These are phyloP conservation scores for Sicyos edulis DNA, from an alignment of 306 rosid species.

Conservation along the genomic window DNA sequence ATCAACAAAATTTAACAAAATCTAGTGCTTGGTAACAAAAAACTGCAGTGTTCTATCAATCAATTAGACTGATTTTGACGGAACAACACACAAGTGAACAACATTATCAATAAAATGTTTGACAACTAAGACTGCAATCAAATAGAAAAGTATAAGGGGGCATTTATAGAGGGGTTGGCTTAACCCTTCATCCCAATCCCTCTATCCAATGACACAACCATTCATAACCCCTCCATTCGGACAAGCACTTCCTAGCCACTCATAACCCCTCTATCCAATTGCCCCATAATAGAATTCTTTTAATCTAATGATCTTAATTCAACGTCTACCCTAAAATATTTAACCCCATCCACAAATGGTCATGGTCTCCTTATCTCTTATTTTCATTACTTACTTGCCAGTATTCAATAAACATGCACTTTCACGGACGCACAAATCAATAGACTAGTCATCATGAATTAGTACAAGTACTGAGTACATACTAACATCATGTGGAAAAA, in stretches of 20 bases:
- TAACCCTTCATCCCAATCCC: too few species aligned
- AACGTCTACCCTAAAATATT: not conserved
- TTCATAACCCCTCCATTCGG: too few species aligned
- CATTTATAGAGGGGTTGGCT: too few species aligned
- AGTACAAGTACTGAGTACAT: not conserved
- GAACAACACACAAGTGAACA: not conserved
- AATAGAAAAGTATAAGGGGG: not conserved
- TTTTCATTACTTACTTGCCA: not conserved
- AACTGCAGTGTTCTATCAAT: slow-evolving; percentile 1
- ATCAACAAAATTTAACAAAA: not conserved
- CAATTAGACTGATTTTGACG: not conserved
- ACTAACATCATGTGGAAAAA: not conserved
- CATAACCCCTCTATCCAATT: too few species aligned
- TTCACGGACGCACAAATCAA: not conserved
- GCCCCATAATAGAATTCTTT: not conserved
- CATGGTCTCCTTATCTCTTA: not conserved
- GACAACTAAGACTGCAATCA: not conserved
- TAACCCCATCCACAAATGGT: not conserved
- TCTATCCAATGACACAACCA: too few species aligned
- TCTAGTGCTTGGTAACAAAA: slow-evolving; percentile 3
- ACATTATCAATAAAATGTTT: not conserved
- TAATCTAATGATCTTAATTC: not conserved
- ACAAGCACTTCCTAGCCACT: too few species aligned
- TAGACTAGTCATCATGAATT: not conserved
- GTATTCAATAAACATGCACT: not conserved